Evolutionary conservation across 2,329 filamentous ascomycete genomes (phyloP).

Genomic region (Aspergillus sojae): DNA sequence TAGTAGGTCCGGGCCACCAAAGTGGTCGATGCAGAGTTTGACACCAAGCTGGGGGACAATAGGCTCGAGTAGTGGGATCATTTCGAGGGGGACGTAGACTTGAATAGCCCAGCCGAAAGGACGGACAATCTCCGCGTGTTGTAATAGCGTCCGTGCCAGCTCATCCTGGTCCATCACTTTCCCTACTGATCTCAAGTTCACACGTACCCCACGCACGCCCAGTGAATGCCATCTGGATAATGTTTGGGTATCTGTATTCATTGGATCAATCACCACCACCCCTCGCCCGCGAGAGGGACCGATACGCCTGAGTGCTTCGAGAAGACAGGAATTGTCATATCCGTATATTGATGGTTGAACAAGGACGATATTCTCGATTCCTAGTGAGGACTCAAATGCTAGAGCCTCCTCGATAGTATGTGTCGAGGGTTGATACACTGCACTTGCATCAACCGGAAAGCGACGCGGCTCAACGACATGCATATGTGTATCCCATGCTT

Average conservation of each 20-base stretch:
- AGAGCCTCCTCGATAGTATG: conserved; percentile 57
- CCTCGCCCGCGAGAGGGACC: conserved; percentile 56
- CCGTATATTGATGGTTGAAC: conserved; percentile 66
- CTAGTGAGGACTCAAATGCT: conserved; percentile 54
- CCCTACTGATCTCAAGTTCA: conserved; percentile 61
- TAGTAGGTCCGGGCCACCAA: conserved; percentile 53
- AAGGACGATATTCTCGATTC: conserved; percentile 59
- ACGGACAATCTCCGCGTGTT: conserved; percentile 55
- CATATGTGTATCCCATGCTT: conserved; percentile 65
- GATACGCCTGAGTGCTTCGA: conserved; percentile 56
- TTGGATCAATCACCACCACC: conserved; percentile 60
- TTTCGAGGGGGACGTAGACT: conserved; percentile 58
- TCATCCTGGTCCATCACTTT: conserved; percentile 43
- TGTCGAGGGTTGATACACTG: conserved; percentile 55
- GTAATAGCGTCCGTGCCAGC: conserved; percentile 46
- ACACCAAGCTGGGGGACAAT: conserved; percentile 55
- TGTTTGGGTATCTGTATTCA: conserved; percentile 37
- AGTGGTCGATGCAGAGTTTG: conserved; percentile 62
- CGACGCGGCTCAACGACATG: conserved; percentile 59
- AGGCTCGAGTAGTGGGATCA: conserved; percentile 52
- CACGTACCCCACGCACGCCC: conserved; percentile 61
- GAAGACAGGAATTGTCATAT: conserved; percentile 61
- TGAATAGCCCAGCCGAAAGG: conserved; percentile 61
- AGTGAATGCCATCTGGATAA: conserved; percentile 58
- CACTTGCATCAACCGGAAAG: conserved; percentile 53